Base-by-base conservation (phyloP, 2,329 filamentous ascomycete species). In the Akanthomyces muscarius region DNA sequence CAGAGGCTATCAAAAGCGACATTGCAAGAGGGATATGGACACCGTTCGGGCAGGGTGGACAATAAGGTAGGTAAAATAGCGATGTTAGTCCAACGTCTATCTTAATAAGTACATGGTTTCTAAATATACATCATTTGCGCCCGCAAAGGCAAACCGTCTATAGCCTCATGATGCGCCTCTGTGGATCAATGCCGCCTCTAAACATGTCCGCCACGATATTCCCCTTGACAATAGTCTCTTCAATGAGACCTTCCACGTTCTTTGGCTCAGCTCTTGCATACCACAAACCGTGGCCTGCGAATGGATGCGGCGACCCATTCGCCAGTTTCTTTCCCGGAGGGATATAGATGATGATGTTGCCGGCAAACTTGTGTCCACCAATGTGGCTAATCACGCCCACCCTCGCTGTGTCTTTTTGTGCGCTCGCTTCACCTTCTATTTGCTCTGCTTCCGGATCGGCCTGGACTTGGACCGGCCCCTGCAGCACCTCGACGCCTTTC, bases 291-390 rank as follows among this genome's bases (percentile, higher is more conserved):
- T 85, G 85, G 0, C 90, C 90, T 1, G 84, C 85, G 57, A 93
- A 74, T 5, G 84, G 80, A 71, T 90, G 86, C 11, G 68, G 65
- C 65, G 75, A 67, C 5, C 79, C 81, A 4, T 74, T 76, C 36
- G 63, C 68, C 3, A 71, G 73, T 65, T 71, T 78, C 65, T 79
- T 64, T 0, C 70, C 71, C 0, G 87, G 88, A 5, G 91, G 91
- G 5, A 95, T 73, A 70, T 95, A 95, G 1, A 95, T 76, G 54
- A 95, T 92, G 42, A 94, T 84, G 73, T 96, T 96, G 1, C 91
- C 91, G 0, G 91, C 91, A 72, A 89, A 94, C 73, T 92, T 93
- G 75, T 96, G 91, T 0, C 91, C 91, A 1, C 91, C 90, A 60
- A 96, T 87, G 69, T 96, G 91, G 65, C 88, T 91, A 62, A 93